Base-by-base conservation (phyloP, 176 grass and related monocot species). In the Avena eriantha region DNA sequence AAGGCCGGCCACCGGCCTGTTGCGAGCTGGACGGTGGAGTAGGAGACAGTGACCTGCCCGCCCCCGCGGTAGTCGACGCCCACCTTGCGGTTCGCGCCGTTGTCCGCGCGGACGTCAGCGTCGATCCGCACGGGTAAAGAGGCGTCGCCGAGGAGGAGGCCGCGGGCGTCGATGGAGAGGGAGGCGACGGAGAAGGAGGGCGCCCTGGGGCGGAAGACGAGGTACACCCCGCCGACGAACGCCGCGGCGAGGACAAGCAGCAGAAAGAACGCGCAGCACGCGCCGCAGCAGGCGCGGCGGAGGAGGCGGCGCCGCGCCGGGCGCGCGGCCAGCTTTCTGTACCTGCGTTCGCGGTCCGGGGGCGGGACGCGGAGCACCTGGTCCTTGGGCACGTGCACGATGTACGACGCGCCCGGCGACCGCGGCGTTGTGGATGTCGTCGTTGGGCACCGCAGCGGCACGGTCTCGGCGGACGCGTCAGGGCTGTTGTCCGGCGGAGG, bases 381-480 rank as follows among this genome's bases (percentile, higher is more conserved):
- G 83, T 98, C 95, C 73, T 95, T 98, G 39, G 93, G 96, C 0
- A 98, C 54, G 19, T 91, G 93, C 24, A 98, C 68, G 82, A 98
- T 83, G 93, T 96, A 98, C 0, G 88, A 98, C 0, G 86, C 90
- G 0, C 88, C 92, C 3, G 82, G 78, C 1, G 82, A 45, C 66
- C 56, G n/a, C 1, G 71, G 0, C 13, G 53, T 16, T 5, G 53
- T 1, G 2, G 50, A 3, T 16, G 49, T 4, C 12, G 69, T 1
- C 2, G 41, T 0, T 16, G 72, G 83, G 86, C 39, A 83, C 15
- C 48, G 88, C 15, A 59, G 84, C 64, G 77, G 87, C 66, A 67
- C 71, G 19, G 76, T 72, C 69, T 77, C 82, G 63, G 59, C 47
- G 19, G 56, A 16, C 3, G 34, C 10, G 34, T 24, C 10, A n/a